Percentiles rank a stretch among this genome's conserved stretches.
Evolutionary conservation across 805 yeast species (phyloP).

Genomic region (Saccharomycopsis fibuligera): DNA sequence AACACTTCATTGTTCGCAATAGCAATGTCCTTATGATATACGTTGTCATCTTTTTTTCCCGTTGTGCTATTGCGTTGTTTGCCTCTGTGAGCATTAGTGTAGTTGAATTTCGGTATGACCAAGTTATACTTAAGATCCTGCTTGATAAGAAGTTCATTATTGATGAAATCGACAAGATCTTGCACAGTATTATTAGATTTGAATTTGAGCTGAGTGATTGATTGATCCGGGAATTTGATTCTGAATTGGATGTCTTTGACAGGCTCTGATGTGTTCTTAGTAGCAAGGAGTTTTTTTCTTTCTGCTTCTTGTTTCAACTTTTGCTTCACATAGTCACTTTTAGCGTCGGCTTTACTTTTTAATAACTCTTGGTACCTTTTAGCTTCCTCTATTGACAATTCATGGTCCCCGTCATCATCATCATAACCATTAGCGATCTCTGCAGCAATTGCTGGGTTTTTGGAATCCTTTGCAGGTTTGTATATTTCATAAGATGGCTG

Average conservation of each 20-base stretch:
- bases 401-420: conserved; percentile 27
- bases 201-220: conserved; percentile 27
- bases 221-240: conserved; percentile 31
- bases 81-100: conserved; percentile 7
- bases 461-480: conserved; percentile 5
- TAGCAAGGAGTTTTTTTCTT: conserved; percentile 7
- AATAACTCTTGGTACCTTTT: conserved; percentile 30
- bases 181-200: conserved; percentile 24
- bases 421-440: neutral
- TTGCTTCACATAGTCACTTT: conserved; percentile 22
- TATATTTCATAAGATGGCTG: conserved; percentile 2
- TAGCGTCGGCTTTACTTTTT: conserved; percentile 24
- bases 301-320: conserved; percentile 13
- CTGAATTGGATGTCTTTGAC: conserved; percentile 26
- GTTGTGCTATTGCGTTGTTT: neutral
- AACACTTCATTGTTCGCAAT: conserved; percentile 22
- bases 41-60: conserved; percentile 18
- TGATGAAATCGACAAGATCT: conserved; percentile 25
- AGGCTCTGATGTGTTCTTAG: conserved; percentile 13
- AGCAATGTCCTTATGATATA: conserved; percentile 26
- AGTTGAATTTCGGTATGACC: conserved; percentile 15
- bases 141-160: conserved; percentile 22
- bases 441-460: conserved; percentile 1
- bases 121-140: conserved; percentile 15
- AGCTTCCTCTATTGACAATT: conserved; percentile 32